These are phyloP conservation scores for Leucogyrophana mollusca DNA, from an alignment of 768 basidiomycete species.

Conservation along the genomic window DNA sequence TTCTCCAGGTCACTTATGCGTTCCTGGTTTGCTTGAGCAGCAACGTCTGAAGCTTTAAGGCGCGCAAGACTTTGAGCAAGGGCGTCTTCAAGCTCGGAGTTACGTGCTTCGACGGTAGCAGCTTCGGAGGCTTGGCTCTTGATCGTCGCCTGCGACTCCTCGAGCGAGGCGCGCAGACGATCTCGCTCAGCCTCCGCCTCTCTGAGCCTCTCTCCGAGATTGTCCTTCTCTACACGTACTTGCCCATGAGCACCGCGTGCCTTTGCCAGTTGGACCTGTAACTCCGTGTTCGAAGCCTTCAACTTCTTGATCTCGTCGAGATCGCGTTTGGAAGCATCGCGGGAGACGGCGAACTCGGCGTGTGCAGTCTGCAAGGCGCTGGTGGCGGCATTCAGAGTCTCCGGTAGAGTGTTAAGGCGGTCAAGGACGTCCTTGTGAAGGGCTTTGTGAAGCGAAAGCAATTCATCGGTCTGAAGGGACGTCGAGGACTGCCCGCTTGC, in stretches of 20 bases:
- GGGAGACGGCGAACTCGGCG: slow-evolving; percentile 58
- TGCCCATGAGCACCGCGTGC: slow-evolving; percentile 77
- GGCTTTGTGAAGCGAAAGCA: slow-evolving; percentile 48
- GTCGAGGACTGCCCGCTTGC: slow-evolving; percentile 49
- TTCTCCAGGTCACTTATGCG: slow-evolving; percentile 65
- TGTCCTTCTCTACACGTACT: slow-evolving; percentile 80
- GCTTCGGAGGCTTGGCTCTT: slow-evolving; percentile 45
- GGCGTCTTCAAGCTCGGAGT: slow-evolving; percentile 67
- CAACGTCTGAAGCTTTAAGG: slow-evolving; percentile 71
- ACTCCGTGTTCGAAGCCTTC: slow-evolving; percentile 54
- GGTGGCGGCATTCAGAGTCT: slow-evolving; percentile 51
- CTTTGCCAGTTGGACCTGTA: slow-evolving; percentile 72
- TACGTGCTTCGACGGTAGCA: slow-evolving; percentile 46
- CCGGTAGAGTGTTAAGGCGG: slow-evolving; percentile 59
- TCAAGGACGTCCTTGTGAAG: slow-evolving; percentile 53
- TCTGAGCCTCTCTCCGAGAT: slow-evolving; percentile 59
- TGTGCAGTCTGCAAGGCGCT: slow-evolving; percentile 59
- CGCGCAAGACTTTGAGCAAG: slow-evolving; percentile 71
- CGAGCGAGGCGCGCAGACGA: slow-evolving; percentile 50
- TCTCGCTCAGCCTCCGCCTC: slow-evolving; percentile 68
- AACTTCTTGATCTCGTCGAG: slow-evolving; percentile 67
- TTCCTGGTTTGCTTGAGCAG: slow-evolving; percentile 56
- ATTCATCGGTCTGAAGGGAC: slow-evolving; percentile 45
- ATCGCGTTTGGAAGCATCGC: slow-evolving; percentile 58
- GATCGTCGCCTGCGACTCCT: slow-evolving; percentile 47